phyloP scores from a whole-genome alignment of 148 eudicot species.

The Cornus suecica region DNA sequence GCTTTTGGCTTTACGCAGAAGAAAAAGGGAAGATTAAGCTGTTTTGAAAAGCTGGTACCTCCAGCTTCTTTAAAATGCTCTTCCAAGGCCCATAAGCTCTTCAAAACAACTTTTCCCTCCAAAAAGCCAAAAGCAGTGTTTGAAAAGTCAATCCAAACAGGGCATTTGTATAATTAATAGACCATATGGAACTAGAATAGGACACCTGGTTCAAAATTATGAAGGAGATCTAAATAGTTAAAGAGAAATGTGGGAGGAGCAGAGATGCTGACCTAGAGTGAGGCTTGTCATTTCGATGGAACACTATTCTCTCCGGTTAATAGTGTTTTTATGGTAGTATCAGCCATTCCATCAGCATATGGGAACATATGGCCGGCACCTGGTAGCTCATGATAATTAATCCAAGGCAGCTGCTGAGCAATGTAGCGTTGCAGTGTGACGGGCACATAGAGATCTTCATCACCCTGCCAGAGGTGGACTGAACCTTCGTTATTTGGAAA shows the following conservation, averaged over 20 bases:
- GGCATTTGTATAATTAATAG: too few relatives aligned
- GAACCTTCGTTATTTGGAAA: slow-evolving; percentile 53
- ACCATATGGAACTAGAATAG: too few relatives aligned
- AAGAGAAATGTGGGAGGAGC: not conserved
- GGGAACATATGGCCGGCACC: slow-evolving; percentile 77
- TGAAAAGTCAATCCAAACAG: too few relatives aligned
- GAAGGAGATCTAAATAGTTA: too few relatives aligned
- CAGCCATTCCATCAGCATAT: slow-evolving; percentile 51
- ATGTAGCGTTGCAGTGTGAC: slow-evolving; percentile 54
- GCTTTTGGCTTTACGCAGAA: too few relatives aligned
- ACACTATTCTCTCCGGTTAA: slow-evolving; percentile 21
- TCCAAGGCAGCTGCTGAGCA: slow-evolving; percentile 62
- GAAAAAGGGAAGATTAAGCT: too few relatives aligned
- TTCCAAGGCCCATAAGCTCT: too few relatives aligned
- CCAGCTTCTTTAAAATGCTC: too few relatives aligned
- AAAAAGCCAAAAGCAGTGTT: too few relatives aligned
- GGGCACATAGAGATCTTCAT: slow-evolving; percentile 58
- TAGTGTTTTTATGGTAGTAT: slow-evolving; percentile 57
- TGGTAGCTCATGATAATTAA: slow-evolving; percentile 60
- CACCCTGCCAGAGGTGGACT: slow-evolving; percentile 90
- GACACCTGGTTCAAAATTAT: not conserved
- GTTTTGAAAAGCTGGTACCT: too few relatives aligned
- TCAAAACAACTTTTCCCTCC: too few relatives aligned
- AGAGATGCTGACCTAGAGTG: not conserved
- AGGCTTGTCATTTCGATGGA: not conserved